A percentile compares a stretch with the other conserved stretches of the same genome.
Conservation (phyloP, 345 rosid genomes). For the Gossypium ekmanianum region DNA sequence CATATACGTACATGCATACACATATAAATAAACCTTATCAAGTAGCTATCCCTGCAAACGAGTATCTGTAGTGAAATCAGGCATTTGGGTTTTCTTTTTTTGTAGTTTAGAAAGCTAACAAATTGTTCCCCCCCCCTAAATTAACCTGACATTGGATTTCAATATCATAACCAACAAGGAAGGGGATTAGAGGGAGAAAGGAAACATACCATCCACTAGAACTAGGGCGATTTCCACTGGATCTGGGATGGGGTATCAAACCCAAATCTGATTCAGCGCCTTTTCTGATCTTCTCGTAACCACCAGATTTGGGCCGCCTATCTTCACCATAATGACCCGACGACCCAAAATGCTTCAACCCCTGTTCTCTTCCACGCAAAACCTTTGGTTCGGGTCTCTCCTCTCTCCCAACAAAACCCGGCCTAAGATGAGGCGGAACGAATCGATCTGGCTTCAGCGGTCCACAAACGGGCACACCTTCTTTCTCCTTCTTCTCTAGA, state of each 20-base stretch:
- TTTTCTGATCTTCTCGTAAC: constrained; percentile 45
- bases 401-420: constrained; percentile 63
- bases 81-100: neutral
- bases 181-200: neutral
- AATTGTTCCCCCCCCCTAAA: neutral
- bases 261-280: constrained; percentile 40
- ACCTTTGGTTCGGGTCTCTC: constrained; percentile 44
- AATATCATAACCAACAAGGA: neutral
- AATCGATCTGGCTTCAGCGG: constrained; percentile 51
- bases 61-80: neutral
- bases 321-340: constrained; percentile 40
- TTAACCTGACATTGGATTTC: neutral
- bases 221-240: constrained; percentile 61
- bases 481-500: constrained; percentile 24
- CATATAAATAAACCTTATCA: neutral
- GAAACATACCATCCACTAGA: constrained; percentile 63
- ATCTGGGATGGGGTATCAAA: constrained; percentile 42
- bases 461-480: constrained; percentile 18
- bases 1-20: neutral
- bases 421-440: constrained; percentile 95
- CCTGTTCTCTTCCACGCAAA: constrained; percentile 21
- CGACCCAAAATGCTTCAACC: constrained; percentile 35
- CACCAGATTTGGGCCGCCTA: constrained; percentile 72
- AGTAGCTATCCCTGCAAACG: neutral
- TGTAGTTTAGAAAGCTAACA: neutral